Base-by-base conservation (phyloP, 73 alveolate genomes). In the Tetrahymena borealis region DNA sequence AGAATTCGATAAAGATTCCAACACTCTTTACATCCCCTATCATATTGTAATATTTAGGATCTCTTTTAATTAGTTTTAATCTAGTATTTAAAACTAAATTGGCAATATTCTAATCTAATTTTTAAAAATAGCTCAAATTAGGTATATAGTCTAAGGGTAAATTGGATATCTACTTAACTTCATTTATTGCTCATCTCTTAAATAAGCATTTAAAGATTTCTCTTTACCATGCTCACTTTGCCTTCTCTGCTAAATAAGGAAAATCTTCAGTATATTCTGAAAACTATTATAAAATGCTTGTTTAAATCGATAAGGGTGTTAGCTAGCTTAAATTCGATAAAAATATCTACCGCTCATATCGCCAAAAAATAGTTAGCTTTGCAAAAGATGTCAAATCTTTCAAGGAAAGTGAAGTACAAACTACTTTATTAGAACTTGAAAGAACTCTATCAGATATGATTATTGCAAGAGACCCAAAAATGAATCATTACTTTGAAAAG, bases 401-500 rank as follows among this genome's bases (percentile, higher is more conserved):
- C 39, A 79, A 93, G 40, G 93, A 79, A 24, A 92, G 78, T 31
- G 95, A 93, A 24, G 91, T 93, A 11, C 42, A 91, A 15, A 90
- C 90, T 38, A 79, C 91, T 39, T 33, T 93, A 39, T 78, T 39
- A 77, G 95, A 93, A 40, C 78, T 93, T 24, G 95, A 93, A n/a
- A 32, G 77, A 39, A 92, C 90, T 18, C 78, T 93, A 24, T 91
- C 93, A 28, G 91, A 93, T 40, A 79, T 92, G 91, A 78, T 93
- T 85, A 93, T 93, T 31, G 95, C 95, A n/a, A 93, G 95, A 93
- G 95, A 93, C 39, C 35, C 91, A 28, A 93, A 39, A 31, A 33
- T 79, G 38, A 93, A 93, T 93, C 91, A 93, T 85, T 93, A 93
- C 78, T 93, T 93, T 28, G 95, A 93, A 90, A 93, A 93, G 36